These are phyloP conservation scores for Aspergillus luchuensis DNA, from an alignment of 2,329 filamentous ascomycete genomes.

Conservation along the genomic window DNA sequence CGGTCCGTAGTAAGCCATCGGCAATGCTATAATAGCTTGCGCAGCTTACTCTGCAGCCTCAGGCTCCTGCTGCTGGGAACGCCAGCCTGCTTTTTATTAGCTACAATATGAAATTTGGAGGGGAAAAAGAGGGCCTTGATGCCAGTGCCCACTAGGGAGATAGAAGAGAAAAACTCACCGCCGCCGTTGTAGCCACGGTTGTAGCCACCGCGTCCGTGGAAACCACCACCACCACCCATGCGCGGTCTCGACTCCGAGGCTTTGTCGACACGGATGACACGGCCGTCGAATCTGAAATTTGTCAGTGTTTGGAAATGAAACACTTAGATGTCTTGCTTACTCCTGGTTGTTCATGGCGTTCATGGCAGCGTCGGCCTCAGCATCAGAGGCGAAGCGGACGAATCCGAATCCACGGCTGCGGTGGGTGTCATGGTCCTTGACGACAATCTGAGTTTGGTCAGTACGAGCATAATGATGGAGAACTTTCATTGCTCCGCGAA, in stretches of 20 bases:
- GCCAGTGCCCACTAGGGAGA: neutral
- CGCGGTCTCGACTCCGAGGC: conserved; percentile 65
- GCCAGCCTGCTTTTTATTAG: conserved; percentile 19
- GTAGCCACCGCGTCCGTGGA: conserved; percentile 50
- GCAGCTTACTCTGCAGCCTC: neutral
- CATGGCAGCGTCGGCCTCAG: conserved; percentile 47
- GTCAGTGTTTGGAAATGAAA: conserved; percentile 11
- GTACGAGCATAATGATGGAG: conserved; percentile 12
- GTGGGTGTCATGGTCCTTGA: conserved; percentile 95
- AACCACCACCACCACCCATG: conserved; percentile 34
- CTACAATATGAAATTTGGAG: neutral
- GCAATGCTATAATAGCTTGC: neutral
- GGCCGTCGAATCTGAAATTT: conserved; percentile 78
- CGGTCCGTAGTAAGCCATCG: neutral
- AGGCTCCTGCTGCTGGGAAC: conserved; percentile 22
- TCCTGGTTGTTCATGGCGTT: conserved; percentile 58
- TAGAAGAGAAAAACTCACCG: neutral
- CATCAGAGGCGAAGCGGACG: conserved; percentile 71
- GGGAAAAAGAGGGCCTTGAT: neutral
- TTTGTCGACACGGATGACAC: conserved; percentile 92
- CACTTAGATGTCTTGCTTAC: conserved; percentile 57
- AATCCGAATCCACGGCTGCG: conserved; percentile 98
- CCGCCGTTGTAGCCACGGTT: conserved; percentile 33
- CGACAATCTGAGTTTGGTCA: conserved; percentile 70
- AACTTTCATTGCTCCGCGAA: neutral